These are phyloP conservation scores for Begonia loranthoides DNA, from an alignment of 306 rosid species.

Conservation along the genomic window DNA sequence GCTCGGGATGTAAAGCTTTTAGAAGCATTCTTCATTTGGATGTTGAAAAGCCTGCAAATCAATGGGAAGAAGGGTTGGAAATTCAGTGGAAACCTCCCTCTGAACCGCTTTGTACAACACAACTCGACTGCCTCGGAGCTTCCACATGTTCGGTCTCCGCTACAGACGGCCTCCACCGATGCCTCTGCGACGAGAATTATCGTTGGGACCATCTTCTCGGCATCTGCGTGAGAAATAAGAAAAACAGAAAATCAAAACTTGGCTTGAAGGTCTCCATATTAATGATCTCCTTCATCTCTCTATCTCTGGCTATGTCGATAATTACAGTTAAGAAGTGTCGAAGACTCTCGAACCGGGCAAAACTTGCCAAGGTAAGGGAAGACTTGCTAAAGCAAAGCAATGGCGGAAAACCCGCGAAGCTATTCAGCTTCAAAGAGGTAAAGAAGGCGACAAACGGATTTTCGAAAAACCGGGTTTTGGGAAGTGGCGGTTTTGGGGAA, in stretches of 20 bases:
- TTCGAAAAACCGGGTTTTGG: conserved; percentile 44
- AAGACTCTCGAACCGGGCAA: conserved; percentile 22
- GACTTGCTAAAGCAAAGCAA: conserved; percentile 32
- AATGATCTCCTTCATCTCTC: conserved; percentile 27
- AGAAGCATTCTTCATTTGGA: conserved; percentile 71
- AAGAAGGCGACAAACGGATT: conserved; percentile 73
- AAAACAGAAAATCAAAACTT: conserved; percentile 23
- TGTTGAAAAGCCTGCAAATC: conserved; percentile 32
- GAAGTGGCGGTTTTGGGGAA: conserved; percentile 90
- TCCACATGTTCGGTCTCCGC: conserved; percentile 37
- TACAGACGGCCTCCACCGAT: conserved; percentile 19
- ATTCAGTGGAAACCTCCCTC: conserved; percentile 74
- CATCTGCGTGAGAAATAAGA: conserved; percentile 37
- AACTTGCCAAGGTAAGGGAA: conserved; percentile 47
- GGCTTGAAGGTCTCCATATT: conserved; percentile 29
- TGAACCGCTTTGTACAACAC: conserved; percentile 62
- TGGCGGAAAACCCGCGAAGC: conserved; percentile 43
- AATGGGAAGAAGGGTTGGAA: conserved; percentile 88
- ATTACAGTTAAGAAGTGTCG: conserved; percentile 24
- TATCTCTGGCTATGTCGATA: conserved; percentile 26
- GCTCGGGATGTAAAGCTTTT: conserved; percentile 79
- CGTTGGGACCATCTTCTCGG: conserved; percentile 52
- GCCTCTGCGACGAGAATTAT: conserved; percentile 51
- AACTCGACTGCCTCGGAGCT: conserved; percentile 41
- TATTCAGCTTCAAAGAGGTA: conserved; percentile 63